Evolutionary conservation across 441 rosid genomes (phyloP).

Genomic region (Gossypium davidsonii): DNA sequence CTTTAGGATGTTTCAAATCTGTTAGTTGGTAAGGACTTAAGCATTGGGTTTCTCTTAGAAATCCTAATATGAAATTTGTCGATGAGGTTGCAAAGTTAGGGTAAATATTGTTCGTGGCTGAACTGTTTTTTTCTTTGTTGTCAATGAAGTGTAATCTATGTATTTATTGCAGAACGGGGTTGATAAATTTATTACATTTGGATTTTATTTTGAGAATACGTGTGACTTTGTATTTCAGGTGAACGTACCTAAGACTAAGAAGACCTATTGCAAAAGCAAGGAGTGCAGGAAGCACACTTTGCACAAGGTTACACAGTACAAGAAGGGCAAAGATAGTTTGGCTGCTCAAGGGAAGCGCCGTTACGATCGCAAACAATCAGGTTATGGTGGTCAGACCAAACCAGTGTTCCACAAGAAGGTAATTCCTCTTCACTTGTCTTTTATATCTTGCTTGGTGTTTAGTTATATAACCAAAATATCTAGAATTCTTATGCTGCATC

Average conservation of each 20-base stretch:
- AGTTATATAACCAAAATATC: background rate
- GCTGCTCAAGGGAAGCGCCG: constrained; percentile 68
- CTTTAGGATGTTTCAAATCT: background rate
- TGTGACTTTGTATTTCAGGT: constrained; percentile 27
- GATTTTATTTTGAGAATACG: background rate
- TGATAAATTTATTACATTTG: background rate
- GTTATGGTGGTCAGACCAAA: constrained; percentile 73
- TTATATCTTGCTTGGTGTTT: background rate
- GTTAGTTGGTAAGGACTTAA: background rate
- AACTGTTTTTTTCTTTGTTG: background rate
- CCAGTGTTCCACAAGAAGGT: constrained; percentile 67
- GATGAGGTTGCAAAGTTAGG: background rate
- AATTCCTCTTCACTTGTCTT: background rate
- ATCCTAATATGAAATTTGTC: background rate
- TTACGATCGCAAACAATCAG: constrained; percentile 65
- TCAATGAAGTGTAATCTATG: background rate
- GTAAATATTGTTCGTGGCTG: background rate
- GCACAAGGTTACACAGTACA: constrained; percentile 72
- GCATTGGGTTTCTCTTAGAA: background rate
- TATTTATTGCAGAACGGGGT: background rate
- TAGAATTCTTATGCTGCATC: background rate
- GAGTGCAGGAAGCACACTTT: constrained; percentile 71
- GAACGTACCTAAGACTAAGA: constrained; percentile 68
- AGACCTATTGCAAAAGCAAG: constrained; percentile 65
- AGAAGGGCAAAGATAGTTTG: constrained; percentile 66